phyloP scores from a whole-genome alignment of 257 asterid species.

The Lantana camara region DNA sequence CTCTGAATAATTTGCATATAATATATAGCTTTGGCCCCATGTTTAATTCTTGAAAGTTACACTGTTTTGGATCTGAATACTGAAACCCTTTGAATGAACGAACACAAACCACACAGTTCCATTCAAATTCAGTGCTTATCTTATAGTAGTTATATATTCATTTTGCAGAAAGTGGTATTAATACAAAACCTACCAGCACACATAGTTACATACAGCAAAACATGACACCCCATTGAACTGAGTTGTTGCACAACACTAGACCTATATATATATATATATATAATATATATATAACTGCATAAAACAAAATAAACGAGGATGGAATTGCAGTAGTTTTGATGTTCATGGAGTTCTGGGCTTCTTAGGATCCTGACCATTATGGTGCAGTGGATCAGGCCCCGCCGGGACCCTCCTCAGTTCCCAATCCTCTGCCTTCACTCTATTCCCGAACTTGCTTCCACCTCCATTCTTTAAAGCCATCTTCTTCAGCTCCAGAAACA shows the following conservation, averaged over 20 bases:
- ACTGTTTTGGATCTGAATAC: not conserved
- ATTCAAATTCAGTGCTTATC: not conserved
- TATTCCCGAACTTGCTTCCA: conserved; percentile 20
- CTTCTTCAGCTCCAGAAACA: conserved; percentile 44
- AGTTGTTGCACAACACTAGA: no score
- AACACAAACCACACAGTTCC: not conserved
- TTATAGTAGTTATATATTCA: not conserved
- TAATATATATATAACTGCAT: no score
- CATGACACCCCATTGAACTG: not conserved
- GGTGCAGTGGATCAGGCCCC: conserved; percentile 75
- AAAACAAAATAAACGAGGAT: conserved; percentile 1
- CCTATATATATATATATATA: not conserved
- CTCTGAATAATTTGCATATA: not conserved
- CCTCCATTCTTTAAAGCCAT: conserved; percentile 36
- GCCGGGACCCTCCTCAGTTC: conserved; percentile 64
- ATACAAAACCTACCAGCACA: conserved; percentile 24
- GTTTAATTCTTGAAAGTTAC: not conserved
- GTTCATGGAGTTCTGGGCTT: conserved; percentile 56
- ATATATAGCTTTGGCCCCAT: not conserved
- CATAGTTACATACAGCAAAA: conserved; percentile 16
- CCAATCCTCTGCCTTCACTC: conserved; percentile 47
- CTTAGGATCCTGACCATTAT: conserved; percentile 49
- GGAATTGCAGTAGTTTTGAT: not conserved
- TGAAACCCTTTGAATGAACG: not conserved
- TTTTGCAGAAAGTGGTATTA: conserved; percentile 23